Evolutionary conservation across 441 rosid genomes (phyloP).

Genomic region (Cnidoscolus chayamansa): DNA sequence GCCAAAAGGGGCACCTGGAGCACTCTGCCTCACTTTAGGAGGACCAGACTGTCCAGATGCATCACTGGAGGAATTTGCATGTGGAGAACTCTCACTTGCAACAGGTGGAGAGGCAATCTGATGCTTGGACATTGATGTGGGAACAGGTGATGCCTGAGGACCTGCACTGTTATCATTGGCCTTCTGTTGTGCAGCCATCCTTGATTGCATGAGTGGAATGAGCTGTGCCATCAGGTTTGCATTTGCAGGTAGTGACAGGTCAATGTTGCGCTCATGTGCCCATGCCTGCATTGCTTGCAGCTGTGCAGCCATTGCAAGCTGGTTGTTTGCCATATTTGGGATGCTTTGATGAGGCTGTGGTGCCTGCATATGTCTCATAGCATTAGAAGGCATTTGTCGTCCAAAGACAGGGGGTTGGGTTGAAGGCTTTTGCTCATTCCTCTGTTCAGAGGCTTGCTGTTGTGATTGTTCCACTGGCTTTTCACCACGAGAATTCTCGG

Average conservation of each 20-base stretch:
- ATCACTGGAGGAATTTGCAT: constrained; percentile 79
- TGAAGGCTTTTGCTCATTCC: constrained; percentile 58
- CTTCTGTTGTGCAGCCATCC: constrained; percentile 83
- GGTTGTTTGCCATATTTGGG: constrained; percentile 67
- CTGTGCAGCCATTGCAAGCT: constrained; percentile 73
- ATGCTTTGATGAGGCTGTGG: constrained; percentile 58
- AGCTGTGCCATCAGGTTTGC: constrained; percentile 84
- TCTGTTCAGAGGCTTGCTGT: constrained; percentile 51
- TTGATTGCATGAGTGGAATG: constrained; percentile 73
- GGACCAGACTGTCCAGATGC: constrained; percentile 80
- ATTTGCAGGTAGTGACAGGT: constrained; percentile 87
- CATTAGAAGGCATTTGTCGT: constrained; percentile 56
- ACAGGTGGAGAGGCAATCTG: constrained; percentile 70
- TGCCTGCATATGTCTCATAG: constrained; percentile 68
- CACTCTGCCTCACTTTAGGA: constrained; percentile 59
- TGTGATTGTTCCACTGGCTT: constrained; percentile 66
- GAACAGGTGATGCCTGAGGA: constrained; percentile 53
- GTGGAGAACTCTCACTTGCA: constrained; percentile 74
- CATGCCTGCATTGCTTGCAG: constrained; percentile 83
- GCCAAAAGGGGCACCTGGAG: constrained; percentile 52
- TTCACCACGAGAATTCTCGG: constrained; percentile 68
- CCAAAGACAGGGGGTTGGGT: constrained; percentile 53
- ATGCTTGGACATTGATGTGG: constrained; percentile 55
- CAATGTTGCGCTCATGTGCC: constrained; percentile 89
- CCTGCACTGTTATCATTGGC: constrained; percentile 57